These are phyloP conservation scores for Fusarium virguliforme DNA, from an alignment of 2,329 filamentous ascomycete species.

Conservation along the genomic window DNA sequence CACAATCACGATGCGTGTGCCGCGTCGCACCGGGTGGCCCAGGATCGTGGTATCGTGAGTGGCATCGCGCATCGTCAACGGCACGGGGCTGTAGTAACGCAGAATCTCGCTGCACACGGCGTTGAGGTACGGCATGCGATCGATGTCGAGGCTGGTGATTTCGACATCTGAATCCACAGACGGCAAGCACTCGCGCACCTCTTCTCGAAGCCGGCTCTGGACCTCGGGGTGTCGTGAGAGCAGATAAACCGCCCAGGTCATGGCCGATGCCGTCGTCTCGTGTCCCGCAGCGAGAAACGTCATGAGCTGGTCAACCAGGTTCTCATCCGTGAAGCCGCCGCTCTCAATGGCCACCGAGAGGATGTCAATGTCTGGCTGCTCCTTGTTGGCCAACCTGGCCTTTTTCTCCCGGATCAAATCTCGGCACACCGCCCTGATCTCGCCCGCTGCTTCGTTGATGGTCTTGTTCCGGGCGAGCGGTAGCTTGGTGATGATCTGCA, in stretches of 20 bases:
- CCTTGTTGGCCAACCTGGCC: slow-evolving; percentile 63
- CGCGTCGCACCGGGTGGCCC: slow-evolving; percentile 77
- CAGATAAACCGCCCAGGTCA: slow-evolving; percentile 83
- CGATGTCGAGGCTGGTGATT: slow-evolving; percentile 69
- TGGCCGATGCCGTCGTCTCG: slow-evolving; percentile 82
- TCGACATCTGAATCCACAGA: slow-evolving; percentile 57
- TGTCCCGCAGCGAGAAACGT: slow-evolving; percentile 89
- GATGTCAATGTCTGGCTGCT: slow-evolving; percentile 77
- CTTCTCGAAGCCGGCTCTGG: slow-evolving; percentile 77
- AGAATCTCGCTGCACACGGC: slow-evolving; percentile 85
- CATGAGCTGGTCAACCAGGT: slow-evolving; percentile 91
- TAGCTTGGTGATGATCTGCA: slow-evolving; percentile 72
- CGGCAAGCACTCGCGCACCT: slow-evolving; percentile 76
- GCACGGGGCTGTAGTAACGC: slow-evolving; percentile 80
- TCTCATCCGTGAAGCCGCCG: slow-evolving; percentile 82
- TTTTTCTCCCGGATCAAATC: slow-evolving; percentile 82
- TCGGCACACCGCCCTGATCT: slow-evolving; percentile 77
- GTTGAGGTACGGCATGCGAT: slow-evolving; percentile 83
- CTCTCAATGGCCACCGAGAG: slow-evolving; percentile 84
- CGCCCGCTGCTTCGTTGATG: slow-evolving; percentile 68
- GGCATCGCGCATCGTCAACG: slow-evolving; percentile 78
- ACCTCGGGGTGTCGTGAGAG: slow-evolving; percentile 77
- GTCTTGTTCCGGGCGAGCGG: slow-evolving; percentile 82
- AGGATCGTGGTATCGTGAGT: slow-evolving; percentile 76
- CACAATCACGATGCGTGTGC: slow-evolving; percentile 77